Base-by-base conservation (phyloP, 805 yeast genomes). In the Allodekkera sacchari region DNA sequence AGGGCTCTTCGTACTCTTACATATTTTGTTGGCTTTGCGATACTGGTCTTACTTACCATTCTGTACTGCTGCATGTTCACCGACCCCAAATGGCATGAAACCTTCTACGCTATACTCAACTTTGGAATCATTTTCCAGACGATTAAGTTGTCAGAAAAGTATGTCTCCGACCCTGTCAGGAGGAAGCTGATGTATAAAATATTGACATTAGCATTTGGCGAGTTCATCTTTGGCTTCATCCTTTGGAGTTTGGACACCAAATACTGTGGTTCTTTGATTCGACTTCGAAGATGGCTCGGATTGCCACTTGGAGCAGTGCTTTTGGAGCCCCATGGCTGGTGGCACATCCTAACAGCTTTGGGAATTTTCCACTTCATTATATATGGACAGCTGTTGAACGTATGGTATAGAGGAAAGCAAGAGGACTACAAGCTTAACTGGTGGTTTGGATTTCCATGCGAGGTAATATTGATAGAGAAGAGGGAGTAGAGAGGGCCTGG, bases 291-390 rank as follows among this genome's bases (percentile, higher is more conserved):
- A 40, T 43, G 57, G 2, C 50, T 73, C 13, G 89, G 95, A 1
- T 69, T 82, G 61, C 96, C 96, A 2, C 71, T 79, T 35, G 96
- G 96, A 2, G 74, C 83, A 35, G 44, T 87, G 4, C 25, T 45
- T 3, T 63, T 88, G 20, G 96, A 87, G 53, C 77, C 88, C 16
- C 96, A 87, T 48, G 94, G 92, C 16, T 88, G 95, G 95, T 87
- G 96, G 96, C 96, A 87, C 50, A 59, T 81, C 18, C 61, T 81
- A 34, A 80, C 88, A 0, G 87, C 92, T 0, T 59, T 74, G 13
- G 94, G 95, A 1, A 88, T 87, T 9, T 88, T 84, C 57, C 79
- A 66, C 51, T 85, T 83, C 53, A 66, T 87, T 41, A 76, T 81
- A 3, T 83, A 78, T 49, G 66, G 77, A 45, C 87, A 83, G 58